Percentiles rank a stretch among this genome's conserved stretches.
Conservation (phyloP, 1,284 basidiomycete species). For the Irpex sp. region DNA sequence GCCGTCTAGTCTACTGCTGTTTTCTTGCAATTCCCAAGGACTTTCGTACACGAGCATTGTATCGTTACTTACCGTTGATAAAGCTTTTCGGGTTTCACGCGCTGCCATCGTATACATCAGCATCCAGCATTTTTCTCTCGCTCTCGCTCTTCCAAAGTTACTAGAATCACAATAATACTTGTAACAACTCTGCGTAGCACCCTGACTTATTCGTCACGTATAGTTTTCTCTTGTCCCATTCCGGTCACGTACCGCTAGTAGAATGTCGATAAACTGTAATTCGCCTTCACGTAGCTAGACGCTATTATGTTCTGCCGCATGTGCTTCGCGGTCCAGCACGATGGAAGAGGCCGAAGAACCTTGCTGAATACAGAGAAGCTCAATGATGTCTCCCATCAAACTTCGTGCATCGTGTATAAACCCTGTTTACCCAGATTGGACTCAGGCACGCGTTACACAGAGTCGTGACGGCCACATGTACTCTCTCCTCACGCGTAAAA, state of each 20-base stretch:
- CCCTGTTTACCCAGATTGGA: not conserved
- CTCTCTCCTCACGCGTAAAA: not conserved
- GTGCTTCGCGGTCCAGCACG: not conserved
- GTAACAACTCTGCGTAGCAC: conserved; percentile 7
- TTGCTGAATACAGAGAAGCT: conserved; percentile 1
- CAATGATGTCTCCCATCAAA: conserved; percentile 3
- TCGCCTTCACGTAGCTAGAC: not conserved
- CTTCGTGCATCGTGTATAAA: not conserved
- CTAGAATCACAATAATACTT: conserved; percentile 6
- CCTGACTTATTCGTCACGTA: conserved; percentile 12
- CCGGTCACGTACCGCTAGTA: not conserved
- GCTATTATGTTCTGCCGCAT: not conserved
- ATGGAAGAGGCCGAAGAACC: conserved; percentile 2
- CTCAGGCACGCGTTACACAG: not conserved
- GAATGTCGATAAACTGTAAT: not conserved
- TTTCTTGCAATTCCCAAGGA: conserved; percentile 13
- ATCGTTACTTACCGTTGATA: conserved; percentile 17
- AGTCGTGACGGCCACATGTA: not conserved
- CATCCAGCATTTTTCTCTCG: conserved; percentile 3
- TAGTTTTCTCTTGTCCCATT: not conserved
- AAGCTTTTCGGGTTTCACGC: conserved; percentile 15
- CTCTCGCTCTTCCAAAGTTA: not conserved
- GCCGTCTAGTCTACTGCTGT: conserved; percentile 12
- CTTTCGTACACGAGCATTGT: conserved; percentile 18
- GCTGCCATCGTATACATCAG: conserved; percentile 12